phyloP scores from a whole-genome alignment of 306 rosid species.

The Corylus heterophylla region DNA sequence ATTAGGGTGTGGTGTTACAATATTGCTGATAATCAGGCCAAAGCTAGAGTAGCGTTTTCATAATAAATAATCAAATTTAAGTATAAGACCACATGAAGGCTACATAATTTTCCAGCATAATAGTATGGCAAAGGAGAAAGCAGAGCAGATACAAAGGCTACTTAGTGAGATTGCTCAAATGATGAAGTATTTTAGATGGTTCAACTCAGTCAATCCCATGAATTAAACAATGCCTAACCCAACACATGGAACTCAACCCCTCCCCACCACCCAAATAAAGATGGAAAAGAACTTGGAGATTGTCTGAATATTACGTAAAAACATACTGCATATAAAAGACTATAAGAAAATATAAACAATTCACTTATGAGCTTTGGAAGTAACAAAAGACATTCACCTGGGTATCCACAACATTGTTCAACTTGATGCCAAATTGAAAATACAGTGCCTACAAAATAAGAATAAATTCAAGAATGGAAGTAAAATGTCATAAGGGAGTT shows the following conservation, averaged over 20 bases:
- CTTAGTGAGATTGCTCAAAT: neutral
- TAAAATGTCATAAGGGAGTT: neutral
- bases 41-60: neutral
- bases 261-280: neutral
- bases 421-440: conserved; percentile 96
- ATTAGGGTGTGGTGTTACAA: too few species aligned
- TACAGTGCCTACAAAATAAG: conserved; percentile 72
- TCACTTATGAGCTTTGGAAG: neutral
- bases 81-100: neutral
- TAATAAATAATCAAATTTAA: neutral
- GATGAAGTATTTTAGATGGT: neutral
- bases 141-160: neutral
- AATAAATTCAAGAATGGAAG: conserved; percentile 21
- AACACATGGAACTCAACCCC: neutral
- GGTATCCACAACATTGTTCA: conserved; percentile 96
- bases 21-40: neutral
- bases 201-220: neutral
- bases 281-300: neutral
- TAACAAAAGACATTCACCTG: conserved; percentile 62
- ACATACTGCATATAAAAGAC: neutral
- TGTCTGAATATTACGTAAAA: neutral
- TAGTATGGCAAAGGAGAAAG: neutral
- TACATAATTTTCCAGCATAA: neutral
- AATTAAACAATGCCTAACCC: neutral
- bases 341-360: neutral